Base-by-base conservation (phyloP, 805 yeast species). In the Zygosaccharomyces gambellarensis region DNA sequence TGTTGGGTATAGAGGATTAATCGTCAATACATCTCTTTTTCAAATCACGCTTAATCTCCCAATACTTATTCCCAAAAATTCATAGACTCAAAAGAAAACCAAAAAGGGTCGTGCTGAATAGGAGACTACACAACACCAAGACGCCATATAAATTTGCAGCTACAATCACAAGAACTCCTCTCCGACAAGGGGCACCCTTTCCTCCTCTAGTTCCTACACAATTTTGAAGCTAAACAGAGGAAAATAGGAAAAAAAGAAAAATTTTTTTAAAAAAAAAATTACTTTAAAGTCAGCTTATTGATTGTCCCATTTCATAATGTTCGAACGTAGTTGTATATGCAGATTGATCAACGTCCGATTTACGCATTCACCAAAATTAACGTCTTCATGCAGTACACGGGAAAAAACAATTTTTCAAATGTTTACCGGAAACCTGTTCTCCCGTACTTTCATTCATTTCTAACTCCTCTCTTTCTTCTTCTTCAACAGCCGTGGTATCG, bases 391-490 rank as follows among this genome's bases (percentile, higher is more conserved):
- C 9, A 25, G 23, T 42, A 22, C 45, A 30, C 3, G 45, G 51
- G 44, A 66, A 66, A 36, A 64, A 64, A 44, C 70, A 64, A 44
- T 59, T 55, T 65, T 65, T 63, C 22, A 66, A 40, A 52, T 66
- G 70, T 43, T 56, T 53, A 7, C 55, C 59, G 5, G 65, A 55
- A 5, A 64, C 67, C 12, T 54, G 46, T 44, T 64, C 69, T 11
- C 60, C 60, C 3, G 62, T 52, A 12, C 59, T 53, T 30, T 56
- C 62, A 40, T 59, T 61, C 45, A 65, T 55, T 29, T 62, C 63
- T 34, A 56, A 55, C 14, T 62, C 57, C 27, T 54, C 58, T 11
- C 51, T 42, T 12, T 58, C 62, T 25, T 57, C 61, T 5, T 52
- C 59, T 9, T 42, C 45, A 12, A 25, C 36, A 4, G 44, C 47